Conservation (phyloP, 805 yeast species). For the Kockiozyma suomiensis region DNA sequence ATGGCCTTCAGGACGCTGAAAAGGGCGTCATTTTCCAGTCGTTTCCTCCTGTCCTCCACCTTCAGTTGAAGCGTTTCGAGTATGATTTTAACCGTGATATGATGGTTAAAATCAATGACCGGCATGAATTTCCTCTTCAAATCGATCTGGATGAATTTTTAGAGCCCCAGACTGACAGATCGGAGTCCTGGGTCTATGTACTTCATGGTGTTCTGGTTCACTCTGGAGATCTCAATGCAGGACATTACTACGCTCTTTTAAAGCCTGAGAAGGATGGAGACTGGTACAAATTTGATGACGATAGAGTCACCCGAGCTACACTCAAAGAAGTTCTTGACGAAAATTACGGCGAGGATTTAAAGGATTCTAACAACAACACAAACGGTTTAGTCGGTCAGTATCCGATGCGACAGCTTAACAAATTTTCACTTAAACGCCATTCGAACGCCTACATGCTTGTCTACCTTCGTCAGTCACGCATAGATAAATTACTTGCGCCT, state of each 20-base stretch:
- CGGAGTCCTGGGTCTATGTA: conserved; percentile 73
- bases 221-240: conserved; percentile 92
- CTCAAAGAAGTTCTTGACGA: conserved; percentile 84
- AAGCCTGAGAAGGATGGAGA: conserved; percentile 69
- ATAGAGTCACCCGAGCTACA: conserved; percentile 86
- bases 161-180: conserved; percentile 55
- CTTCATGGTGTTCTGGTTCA: conserved; percentile 95
- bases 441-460: conserved; percentile 98
- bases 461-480: conserved; percentile 68
- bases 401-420: conserved; percentile 50
- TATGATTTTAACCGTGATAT: conserved; percentile 88
- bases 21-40: conserved; percentile 92
- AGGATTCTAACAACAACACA: conserved; percentile 7
- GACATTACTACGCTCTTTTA: conserved; percentile 94
- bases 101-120: conserved; percentile 87
- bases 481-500: conserved; percentile 61
- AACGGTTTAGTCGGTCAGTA: conserved; percentile 24
- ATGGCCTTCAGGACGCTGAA: conserved; percentile 91
- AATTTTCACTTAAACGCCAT: conserved; percentile 63
- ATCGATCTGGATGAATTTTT: conserved; percentile 80
- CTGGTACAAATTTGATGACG: conserved; percentile 96
- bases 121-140: conserved; percentile 82
- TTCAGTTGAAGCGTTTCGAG: conserved; percentile 92
- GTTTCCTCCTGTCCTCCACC: conserved; percentile 89
- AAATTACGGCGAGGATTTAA: conserved; percentile 80